Evolutionary conservation across 1,139 yeast species (phyloP).

Genomic region (Yamadazyma conglobata): DNA sequence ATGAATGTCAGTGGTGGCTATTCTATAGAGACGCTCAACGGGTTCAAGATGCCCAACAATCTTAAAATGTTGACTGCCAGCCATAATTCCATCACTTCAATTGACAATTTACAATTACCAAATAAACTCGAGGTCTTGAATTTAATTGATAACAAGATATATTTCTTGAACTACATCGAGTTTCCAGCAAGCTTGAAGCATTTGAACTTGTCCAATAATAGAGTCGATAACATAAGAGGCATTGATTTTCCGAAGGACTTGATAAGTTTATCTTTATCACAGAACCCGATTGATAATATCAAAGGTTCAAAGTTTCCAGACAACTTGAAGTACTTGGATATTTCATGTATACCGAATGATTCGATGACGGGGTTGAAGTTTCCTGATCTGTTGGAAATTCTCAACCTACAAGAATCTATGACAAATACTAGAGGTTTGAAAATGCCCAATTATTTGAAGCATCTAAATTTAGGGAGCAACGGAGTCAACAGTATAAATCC

Average conservation of each 20-base stretch:
- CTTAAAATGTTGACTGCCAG: slow-evolving; percentile 31
- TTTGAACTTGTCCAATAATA: slow-evolving; percentile 39
- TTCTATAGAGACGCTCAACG: slow-evolving; percentile 39
- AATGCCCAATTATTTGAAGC: slow-evolving; percentile 30
- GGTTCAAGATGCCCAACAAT: slow-evolving; percentile 40
- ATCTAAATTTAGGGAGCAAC: slow-evolving; percentile 35
- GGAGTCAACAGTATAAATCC: slow-evolving; percentile 49
- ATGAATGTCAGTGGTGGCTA: slow-evolving; percentile 43
- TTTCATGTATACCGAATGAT: slow-evolving; percentile 45
- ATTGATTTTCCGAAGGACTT: slow-evolving; percentile 37
- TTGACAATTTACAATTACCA: slow-evolving; percentile 39
- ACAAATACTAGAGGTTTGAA: slow-evolving; percentile 46
- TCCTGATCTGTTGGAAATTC: slow-evolving; percentile 36
- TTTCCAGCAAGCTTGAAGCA: slow-evolving; percentile 31
- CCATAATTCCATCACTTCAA: slow-evolving; percentile 33
- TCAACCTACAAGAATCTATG: slow-evolving; percentile 46
- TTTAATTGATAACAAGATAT: slow-evolving; percentile 37
- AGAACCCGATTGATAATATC: slow-evolving; percentile 44
- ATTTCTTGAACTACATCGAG: slow-evolving; percentile 40
- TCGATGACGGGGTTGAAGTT: slow-evolving; percentile 48
- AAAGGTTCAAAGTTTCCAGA: slow-evolving; percentile 45
- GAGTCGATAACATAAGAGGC: slow-evolving; percentile 39
- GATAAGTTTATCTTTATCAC: slow-evolving; percentile 30
- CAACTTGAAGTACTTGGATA: slow-evolving; percentile 31
- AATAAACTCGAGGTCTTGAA: slow-evolving; percentile 29